These are phyloP conservation scores for Hymenoscyphus albidus DNA, from an alignment of 2,329 filamentous ascomycete genomes.

Conservation along the genomic window DNA sequence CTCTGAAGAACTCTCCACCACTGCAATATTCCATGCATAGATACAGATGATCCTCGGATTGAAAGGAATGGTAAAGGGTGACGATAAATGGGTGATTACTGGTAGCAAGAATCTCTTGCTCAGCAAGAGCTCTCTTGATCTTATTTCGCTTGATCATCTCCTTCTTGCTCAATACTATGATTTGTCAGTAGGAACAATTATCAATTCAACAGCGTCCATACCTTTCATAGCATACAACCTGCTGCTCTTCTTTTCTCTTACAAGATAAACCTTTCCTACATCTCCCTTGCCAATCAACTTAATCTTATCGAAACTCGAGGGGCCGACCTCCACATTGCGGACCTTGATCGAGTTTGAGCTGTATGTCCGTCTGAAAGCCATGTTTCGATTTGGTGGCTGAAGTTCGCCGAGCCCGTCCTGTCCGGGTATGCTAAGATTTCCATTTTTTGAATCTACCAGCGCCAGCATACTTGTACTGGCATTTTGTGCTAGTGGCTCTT, in stretches of 20 bases:
- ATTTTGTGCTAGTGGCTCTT: constrained; percentile 67
- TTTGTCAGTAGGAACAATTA: constrained; percentile 26
- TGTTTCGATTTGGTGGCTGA: constrained; percentile 62
- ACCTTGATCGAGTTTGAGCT: constrained; percentile 99
- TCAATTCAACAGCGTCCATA: constrained; percentile 38
- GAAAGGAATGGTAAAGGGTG: constrained; percentile 97
- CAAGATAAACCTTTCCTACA: constrained; percentile 96
- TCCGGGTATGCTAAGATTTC: constrained; percentile 42
- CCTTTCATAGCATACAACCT: constrained; percentile 98
- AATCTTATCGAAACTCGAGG: constrained; percentile 97
- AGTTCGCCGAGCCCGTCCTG: constrained; percentile 57
- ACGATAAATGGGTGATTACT: constrained; percentile 99
- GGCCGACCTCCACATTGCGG: constrained; percentile 91
- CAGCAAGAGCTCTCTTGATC: constrained; percentile 95
- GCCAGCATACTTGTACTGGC: constrained; percentile 47
- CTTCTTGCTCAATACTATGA: constrained; percentile 91
- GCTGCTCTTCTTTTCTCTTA: constrained; percentile 95
- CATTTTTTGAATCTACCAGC: constrained; percentile 43
- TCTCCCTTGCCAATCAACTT: constrained; percentile 99
- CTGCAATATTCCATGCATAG: constrained; percentile 99
- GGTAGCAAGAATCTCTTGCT: constrained; percentile 96
- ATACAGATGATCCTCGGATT: constrained; percentile 97
- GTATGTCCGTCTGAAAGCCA: constrained; percentile 89
- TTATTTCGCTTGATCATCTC: constrained; percentile 99
- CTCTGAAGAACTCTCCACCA: constrained; percentile 96